Conservation (phyloP, 208 protist genomes). For the Acanthamoeba triangularis region DNA sequence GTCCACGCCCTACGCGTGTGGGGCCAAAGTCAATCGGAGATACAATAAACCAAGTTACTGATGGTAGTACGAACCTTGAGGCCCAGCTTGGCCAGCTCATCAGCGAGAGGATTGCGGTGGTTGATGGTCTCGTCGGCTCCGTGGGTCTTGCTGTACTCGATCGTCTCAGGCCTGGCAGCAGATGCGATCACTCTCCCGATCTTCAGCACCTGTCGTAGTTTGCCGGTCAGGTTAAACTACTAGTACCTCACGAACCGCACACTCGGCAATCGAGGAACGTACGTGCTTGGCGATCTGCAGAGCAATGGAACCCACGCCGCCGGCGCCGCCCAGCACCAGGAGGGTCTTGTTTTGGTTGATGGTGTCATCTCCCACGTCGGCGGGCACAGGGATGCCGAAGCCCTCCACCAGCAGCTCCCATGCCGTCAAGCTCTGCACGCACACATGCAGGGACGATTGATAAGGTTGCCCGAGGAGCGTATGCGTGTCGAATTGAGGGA, state of each 20-base stretch:
- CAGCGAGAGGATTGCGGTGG: neutral
- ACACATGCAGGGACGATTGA: neutral
- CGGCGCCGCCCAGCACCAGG: constrained; percentile 37
- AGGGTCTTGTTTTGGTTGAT: constrained; percentile 43
- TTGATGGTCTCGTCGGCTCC: constrained; percentile 69
- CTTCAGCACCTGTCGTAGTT: constrained; percentile 45
- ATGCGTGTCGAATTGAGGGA: neutral
- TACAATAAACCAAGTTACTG: neutral
- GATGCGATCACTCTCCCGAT: constrained; percentile 59
- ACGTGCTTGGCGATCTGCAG: constrained; percentile 65
- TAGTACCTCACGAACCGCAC: neutral
- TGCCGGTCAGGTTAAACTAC: too few relatives aligned
- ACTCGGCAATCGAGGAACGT: neutral
- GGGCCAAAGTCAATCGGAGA: neutral
- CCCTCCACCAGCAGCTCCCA: constrained; percentile 70
- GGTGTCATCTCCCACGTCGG: neutral
- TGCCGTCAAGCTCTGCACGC: neutral
- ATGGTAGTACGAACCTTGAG: neutral
- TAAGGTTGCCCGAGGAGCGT: neutral
- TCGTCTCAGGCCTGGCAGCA: constrained; percentile 37
- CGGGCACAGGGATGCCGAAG: constrained; percentile 22
- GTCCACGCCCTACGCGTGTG: constrained; percentile 62
- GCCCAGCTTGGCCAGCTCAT: constrained; percentile 25
- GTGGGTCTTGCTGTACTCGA: neutral
- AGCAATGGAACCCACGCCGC: constrained; percentile 69